Conservation (phyloP, 345 rosid genomes). For the Ceriops tagal region DNA sequence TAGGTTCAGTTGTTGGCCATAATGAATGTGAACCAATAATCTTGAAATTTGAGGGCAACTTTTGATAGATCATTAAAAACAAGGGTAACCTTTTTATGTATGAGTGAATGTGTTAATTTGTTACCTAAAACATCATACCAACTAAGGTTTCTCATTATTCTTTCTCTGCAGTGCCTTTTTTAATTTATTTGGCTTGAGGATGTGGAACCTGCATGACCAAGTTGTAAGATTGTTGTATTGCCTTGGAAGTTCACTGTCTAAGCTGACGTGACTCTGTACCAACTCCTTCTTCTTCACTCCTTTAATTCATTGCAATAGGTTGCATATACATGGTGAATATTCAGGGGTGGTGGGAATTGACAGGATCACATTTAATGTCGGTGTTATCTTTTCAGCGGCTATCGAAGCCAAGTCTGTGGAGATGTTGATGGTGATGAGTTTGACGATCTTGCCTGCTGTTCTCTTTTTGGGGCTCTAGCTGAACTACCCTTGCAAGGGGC, state of each 20-base stretch:
- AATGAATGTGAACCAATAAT: no score
- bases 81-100: no score
- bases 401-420: slow-evolving; percentile 8
- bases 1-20: no score
- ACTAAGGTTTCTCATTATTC: slow-evolving; percentile 9
- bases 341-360: no score
- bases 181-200: slow-evolving; percentile 46
- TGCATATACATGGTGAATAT: no score
- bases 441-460: not conserved
- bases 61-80: no score
- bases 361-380: no score
- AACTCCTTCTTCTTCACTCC: no score
- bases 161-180: slow-evolving; percentile 52
- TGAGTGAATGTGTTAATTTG: no score
- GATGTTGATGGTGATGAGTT: not conserved
- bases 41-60: no score
- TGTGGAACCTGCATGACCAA: slow-evolving; percentile 8
- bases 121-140: not conserved
- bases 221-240: slow-evolving; percentile 21
- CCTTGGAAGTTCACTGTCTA: not conserved
- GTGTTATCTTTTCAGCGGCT: slow-evolving; percentile 15
- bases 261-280: no score
- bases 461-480: slow-evolving; percentile 3
- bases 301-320: no score
- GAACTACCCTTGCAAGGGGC: not conserved